Conservation (phyloP, 2,329 filamentous ascomycete genomes). For the Endothia cerciana region DNA sequence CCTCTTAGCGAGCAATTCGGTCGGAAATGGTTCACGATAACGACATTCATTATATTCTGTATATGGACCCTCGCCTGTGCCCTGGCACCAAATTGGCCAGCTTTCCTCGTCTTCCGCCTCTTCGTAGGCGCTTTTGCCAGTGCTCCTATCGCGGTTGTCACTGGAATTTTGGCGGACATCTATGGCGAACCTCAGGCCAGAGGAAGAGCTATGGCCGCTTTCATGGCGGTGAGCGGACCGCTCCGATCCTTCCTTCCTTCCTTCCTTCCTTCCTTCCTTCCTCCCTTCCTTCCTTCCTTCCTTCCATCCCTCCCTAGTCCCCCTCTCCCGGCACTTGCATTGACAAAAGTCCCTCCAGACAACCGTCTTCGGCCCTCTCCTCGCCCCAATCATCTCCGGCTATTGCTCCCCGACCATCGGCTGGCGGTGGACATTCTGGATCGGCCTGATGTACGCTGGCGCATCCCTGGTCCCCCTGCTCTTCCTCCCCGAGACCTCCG, state of each 20-base stretch:
- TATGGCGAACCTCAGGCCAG: conserved; percentile 59
- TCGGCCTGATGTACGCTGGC: conserved; percentile 70
- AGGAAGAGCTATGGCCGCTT: conserved; percentile 64
- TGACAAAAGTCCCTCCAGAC: conserved; percentile 41
- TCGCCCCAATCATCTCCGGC: conserved; percentile 67
- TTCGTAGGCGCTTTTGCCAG: conserved; percentile 58
- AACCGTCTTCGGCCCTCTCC: conserved; percentile 68
- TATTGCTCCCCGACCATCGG: conserved; percentile 61
- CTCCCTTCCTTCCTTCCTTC: not conserved
- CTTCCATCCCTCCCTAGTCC: no score
- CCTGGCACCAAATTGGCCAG: conserved; percentile 55
- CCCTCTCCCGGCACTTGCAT: not conserved
- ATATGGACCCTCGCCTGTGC: conserved; percentile 61
- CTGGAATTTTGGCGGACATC: conserved; percentile 68
- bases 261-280: not conserved
- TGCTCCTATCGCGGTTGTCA: conserved; percentile 65
- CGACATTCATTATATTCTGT: conserved; percentile 52
- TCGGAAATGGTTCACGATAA: conserved; percentile 50
- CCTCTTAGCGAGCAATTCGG: conserved; percentile 70
- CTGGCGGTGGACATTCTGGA: conserved; percentile 75
- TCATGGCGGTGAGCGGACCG: conserved; percentile 58
- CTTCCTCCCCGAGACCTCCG: conserved; percentile 69
- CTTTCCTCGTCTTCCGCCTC: conserved; percentile 59
- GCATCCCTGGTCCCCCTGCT: conserved; percentile 61
- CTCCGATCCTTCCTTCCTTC: not conserved